phyloP scores from a whole-genome alignment of 306 rosid genomes.

The Cucumis melo region DNA sequence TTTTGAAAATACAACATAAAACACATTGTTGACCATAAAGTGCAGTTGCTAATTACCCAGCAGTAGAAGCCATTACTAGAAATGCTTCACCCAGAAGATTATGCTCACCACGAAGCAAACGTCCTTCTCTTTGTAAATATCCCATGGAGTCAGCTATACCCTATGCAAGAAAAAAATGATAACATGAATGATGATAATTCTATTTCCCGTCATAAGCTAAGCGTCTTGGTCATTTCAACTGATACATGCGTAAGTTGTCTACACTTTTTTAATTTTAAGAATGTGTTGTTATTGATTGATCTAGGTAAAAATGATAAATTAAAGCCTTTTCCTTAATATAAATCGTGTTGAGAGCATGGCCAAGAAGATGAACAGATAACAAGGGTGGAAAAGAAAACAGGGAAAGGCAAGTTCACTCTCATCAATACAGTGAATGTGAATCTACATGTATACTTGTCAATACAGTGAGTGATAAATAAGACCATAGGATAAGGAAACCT shows the following conservation, averaged over 20 bases:
- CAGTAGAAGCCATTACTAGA: constrained; percentile 91
- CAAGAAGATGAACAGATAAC: constrained; percentile 1
- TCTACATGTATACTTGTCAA: not conserved
- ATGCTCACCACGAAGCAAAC: constrained; percentile 85
- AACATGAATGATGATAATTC: constrained; percentile 17
- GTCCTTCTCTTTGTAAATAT: constrained; percentile 73
- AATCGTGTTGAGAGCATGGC: not conserved
- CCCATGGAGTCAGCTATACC: constrained; percentile 89
- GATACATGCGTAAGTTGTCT: not conserved
- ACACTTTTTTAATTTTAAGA: not conserved
- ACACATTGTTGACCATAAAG: not conserved
- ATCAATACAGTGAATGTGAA: not conserved
- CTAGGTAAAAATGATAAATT: not conserved
- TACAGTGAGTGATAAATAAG: not conserved
- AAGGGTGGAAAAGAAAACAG: not conserved
- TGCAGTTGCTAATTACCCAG: constrained; percentile 48
- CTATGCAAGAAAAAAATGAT: constrained; percentile 30
- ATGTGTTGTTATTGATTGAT: not conserved
- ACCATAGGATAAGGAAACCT: constrained; percentile 26
- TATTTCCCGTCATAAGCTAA: not conserved
- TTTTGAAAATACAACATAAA: not conserved
- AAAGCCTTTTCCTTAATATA: not conserved
- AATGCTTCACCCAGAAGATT: constrained; percentile 97
- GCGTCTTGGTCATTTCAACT: not conserved
- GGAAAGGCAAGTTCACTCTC: not conserved